Evolutionary conservation across 23 red algal genomes (phyloP), one percentile per base, ranked within the genome.

Genomic region (Chondrus crispus): DNA sequence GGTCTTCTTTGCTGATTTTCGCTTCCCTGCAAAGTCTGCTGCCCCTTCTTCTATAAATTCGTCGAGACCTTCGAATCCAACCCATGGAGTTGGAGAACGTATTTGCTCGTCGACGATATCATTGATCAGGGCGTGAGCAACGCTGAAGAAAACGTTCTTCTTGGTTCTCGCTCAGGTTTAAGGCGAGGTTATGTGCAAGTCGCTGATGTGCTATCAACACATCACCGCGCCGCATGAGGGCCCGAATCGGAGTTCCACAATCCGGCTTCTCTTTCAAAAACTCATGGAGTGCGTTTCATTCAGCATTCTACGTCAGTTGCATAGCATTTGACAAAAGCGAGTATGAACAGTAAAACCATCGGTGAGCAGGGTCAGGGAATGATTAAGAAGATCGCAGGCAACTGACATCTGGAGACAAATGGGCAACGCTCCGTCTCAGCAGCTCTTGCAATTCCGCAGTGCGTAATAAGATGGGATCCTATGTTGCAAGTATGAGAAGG

Each of bases 181-280:
- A 36, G 4, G 68, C 85, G 5, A 51, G 47, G 2, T 66, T 49
- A 62, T 89, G 85, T 28, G 69, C 85, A 20, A 89, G 28, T 9
- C 85, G 66, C 20, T 89, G 85, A 51, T 89, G 85, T 5, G 69
- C 85, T 19, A 89, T 76, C 14, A 89, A 76, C 28, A 32, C 85
- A 40, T 89, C 85, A 5, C 85, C 85, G 2, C 39, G 69, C 28
- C 33, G 44, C 4, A 89, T 40, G 1, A 89, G 33, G 33, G 69
- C 85, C 6, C 85, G 85, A 26, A 7, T 48, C 3, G 85, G 64
- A 12, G 19, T 11, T 4, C 85, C 85, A n/a, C 74, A 33, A 64
- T 79, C 50, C 4, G 69, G 12, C 42, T 89, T 66, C 60, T 66
- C 26, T 66, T 66, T 32, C 60, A 32, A 32, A 32, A 66, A 66